Conservation (phyloP, 345 rosid species). For the Rhodamnia argentea region DNA sequence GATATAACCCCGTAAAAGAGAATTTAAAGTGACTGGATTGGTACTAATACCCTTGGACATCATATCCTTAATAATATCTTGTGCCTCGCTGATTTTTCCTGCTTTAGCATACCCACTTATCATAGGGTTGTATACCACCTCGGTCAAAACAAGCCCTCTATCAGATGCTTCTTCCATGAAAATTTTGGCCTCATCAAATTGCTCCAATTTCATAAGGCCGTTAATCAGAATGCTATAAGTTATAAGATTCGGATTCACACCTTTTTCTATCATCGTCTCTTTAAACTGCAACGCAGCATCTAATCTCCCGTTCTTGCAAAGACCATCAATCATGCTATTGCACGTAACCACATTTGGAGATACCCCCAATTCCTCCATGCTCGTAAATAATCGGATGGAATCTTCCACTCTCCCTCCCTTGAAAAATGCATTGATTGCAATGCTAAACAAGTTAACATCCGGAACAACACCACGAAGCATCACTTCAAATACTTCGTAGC, state of each 20-base stretch:
- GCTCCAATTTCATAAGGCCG: constrained; percentile 50
- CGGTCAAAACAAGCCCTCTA: constrained; percentile 46
- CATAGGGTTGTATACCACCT: constrained; percentile 57
- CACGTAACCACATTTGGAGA: constrained; percentile 60
- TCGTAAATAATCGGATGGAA: constrained; percentile 34
- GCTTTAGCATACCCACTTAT: constrained; percentile 52
- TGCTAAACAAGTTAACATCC: constrained; percentile 64
- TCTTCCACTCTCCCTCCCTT: constrained; percentile 47
- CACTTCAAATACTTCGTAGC: constrained; percentile 38
- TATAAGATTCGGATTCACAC: constrained; percentile 44
- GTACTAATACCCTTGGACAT: constrained; percentile 47
- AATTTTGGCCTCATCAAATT: constrained; percentile 46
- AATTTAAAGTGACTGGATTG: constrained; percentile 55
- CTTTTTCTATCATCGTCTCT: constrained; percentile 39
- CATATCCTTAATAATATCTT: constrained; percentile 53
- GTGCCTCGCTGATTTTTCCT: constrained; percentile 43
- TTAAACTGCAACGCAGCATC: constrained; percentile 48
- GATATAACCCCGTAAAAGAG: constrained; percentile 56
- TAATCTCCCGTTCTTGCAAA: constrained; percentile 51
- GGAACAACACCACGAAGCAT: constrained; percentile 35
- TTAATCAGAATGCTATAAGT: constrained; percentile 63
- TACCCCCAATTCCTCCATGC: constrained; percentile 44
- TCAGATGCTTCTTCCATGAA: constrained; percentile 49
- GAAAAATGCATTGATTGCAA: constrained; percentile 48
- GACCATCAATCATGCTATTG: constrained; percentile 61